Conservation (phyloP, 192 early-diverging fungal genomes). For the Coemansia erecta region DNA sequence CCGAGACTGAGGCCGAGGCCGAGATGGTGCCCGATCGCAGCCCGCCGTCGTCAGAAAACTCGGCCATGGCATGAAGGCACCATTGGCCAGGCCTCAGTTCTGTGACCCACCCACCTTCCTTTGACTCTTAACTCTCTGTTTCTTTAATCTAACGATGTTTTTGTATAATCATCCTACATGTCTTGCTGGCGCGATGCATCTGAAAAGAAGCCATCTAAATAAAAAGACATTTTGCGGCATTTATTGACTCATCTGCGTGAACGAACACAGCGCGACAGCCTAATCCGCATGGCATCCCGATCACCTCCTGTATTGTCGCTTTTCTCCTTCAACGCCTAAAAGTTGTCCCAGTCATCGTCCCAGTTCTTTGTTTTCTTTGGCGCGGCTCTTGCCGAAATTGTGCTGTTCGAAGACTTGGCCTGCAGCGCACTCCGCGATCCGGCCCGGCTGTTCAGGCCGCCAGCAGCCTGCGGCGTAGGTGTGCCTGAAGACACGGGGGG, state of each 20-base stretch:
- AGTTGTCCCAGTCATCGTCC: constrained; percentile 47
- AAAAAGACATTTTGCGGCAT: no score
- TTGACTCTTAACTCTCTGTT: no score
- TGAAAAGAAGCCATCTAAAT: no score
- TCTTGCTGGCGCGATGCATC: no score
- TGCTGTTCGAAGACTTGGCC: constrained; percentile 12
- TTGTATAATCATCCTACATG: no score
- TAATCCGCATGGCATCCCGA: not conserved
- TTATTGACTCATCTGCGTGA: no score
- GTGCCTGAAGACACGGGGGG: constrained; percentile 18
- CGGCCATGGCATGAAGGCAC: not conserved
- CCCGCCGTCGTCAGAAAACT: constrained; percentile 1
- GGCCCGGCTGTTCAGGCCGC: constrained; percentile 14
- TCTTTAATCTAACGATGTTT: no score
- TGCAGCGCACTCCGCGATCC: constrained; percentile 12
- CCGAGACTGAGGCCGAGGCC: not conserved
- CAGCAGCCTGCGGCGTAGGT: not conserved
- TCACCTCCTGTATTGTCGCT: not conserved
- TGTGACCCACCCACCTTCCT: no score
- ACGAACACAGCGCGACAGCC: no score
- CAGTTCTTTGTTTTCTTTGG: constrained; percentile 25
- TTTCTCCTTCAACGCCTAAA: constrained; percentile 11
- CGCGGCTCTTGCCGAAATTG: constrained; percentile 2
- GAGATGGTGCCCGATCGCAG: not conserved
- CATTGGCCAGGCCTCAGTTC: not conserved